Conservation (phyloP, 1,139 yeast species). For the Taphrina wiesneri region DNA sequence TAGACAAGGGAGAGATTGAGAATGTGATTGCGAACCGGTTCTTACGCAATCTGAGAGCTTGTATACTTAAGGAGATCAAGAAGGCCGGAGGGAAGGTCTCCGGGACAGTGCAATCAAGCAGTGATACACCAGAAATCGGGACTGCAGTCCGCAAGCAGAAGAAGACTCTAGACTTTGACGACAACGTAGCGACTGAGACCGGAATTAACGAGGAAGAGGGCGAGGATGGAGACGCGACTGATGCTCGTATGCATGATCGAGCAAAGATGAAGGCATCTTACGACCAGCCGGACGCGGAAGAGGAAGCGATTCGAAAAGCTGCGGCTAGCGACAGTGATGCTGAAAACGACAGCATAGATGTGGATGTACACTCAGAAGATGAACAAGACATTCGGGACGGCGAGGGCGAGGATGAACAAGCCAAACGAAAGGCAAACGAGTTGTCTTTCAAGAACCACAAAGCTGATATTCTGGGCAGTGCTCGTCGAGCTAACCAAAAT, state of each 20-base stretch:
- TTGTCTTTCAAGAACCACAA: slow-evolving; percentile 61
- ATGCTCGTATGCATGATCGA: slow-evolving; percentile 60
- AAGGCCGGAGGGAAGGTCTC: slow-evolving; percentile 49
- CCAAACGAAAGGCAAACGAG: slow-evolving; percentile 38
- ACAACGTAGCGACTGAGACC: slow-evolving; percentile 40
- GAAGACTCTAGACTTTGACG: slow-evolving; percentile 38
- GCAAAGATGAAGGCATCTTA: slow-evolving; percentile 86
- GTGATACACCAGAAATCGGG: slow-evolving; percentile 62
- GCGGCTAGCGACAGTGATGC: slow-evolving; percentile 59
- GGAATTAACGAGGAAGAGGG: slow-evolving; percentile 43
- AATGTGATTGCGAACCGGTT: slow-evolving; percentile 64
- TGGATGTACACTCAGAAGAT: slow-evolving; percentile 42
- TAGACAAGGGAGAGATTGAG: slow-evolving; percentile 76
- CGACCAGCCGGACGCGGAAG: slow-evolving; percentile 94
- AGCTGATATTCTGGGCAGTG: slow-evolving; percentile 75
- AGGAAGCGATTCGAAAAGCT: slow-evolving; percentile 82
- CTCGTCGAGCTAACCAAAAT: slow-evolving; percentile 63
- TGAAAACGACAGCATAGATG: slow-evolving; percentile 49
- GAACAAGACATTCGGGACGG: slow-evolving; percentile 40
- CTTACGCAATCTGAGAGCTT: slow-evolving; percentile 67
- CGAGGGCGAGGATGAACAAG: slow-evolving; percentile 39
- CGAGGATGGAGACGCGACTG: slow-evolving; percentile 68
- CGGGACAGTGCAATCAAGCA: slow-evolving; percentile 38
- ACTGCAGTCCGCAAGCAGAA: slow-evolving; percentile 60
- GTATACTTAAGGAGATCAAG: slow-evolving; percentile 65